phyloP scores from a whole-genome alignment of 441 rosid genomes.

The Breynia disticha region DNA sequence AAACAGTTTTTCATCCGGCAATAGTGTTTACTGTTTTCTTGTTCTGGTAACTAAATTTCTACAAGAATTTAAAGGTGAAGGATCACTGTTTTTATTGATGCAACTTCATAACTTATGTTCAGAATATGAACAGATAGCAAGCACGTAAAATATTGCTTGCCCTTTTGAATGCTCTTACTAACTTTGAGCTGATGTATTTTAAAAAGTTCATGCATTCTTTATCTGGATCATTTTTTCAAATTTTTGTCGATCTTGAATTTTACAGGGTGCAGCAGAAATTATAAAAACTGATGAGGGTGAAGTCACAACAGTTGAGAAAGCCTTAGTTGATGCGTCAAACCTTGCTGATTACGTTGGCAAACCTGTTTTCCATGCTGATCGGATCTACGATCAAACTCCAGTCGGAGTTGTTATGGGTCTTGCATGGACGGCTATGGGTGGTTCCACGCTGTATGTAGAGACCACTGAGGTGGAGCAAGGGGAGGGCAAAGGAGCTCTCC shows the following conservation, averaged over 20 bases:
- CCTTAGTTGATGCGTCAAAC: constrained; percentile 55
- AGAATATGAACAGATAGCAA: neutral
- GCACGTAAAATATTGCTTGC: neutral
- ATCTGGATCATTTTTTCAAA: neutral
- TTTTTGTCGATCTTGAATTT: constrained; percentile 6
- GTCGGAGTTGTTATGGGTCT: constrained; percentile 95
- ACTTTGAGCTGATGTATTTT: neutral
- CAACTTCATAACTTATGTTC: too few relatives aligned
- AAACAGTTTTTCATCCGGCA: too few relatives aligned
- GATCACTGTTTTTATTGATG: too few relatives aligned
- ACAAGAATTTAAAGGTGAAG: too few relatives aligned
- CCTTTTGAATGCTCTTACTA: neutral
- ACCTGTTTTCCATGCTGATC: constrained; percentile 82
- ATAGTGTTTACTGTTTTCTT: too few relatives aligned
- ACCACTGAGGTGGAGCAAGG: constrained; percentile 65
- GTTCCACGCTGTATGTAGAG: constrained; percentile 85
- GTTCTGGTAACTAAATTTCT: too few relatives aligned
- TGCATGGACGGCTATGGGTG: constrained; percentile 99
- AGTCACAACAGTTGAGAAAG: constrained; percentile 38
- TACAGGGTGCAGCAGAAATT: constrained; percentile 33
- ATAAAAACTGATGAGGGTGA: constrained; percentile 31
- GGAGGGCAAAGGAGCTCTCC: constrained; percentile 75
- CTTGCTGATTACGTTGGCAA: constrained; percentile 83
- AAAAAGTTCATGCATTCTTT: neutral
- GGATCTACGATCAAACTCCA: constrained; percentile 72